phyloP scores from a whole-genome alignment of 345 rosid genomes.

The Arabidopsis arenosa region DNA sequence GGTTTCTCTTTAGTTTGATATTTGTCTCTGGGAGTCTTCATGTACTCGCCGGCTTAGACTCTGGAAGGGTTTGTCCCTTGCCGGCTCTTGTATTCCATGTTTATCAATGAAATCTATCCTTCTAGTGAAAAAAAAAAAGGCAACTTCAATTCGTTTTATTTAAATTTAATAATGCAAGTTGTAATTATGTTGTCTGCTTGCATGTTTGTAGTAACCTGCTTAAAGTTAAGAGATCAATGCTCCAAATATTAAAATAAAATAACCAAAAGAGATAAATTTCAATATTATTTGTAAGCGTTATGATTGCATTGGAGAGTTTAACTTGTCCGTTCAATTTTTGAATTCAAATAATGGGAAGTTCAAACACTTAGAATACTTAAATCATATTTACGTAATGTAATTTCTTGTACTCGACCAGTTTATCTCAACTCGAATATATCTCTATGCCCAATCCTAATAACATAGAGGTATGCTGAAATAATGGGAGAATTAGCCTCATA shows the following conservation, averaged over 20 bases:
- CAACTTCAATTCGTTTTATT: conserved; percentile 21
- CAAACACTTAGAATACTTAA: background rate
- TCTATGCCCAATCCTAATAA: background rate
- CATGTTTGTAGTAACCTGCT: conserved; percentile 43
- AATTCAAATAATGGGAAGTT: conserved; percentile 27
- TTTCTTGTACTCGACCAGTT: too few relatives aligned
- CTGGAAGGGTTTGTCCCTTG: too few relatives aligned
- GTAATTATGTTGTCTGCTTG: conserved; percentile 46
- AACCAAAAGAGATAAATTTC: conserved; percentile 14
- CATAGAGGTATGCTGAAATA: conserved; percentile 15
- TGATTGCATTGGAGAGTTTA: conserved; percentile 26
- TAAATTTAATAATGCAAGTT: conserved; percentile 37
- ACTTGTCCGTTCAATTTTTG: conserved; percentile 11
- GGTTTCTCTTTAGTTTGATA: too few relatives aligned
- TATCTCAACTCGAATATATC: too few relatives aligned
- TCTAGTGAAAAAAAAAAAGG: too few relatives aligned
- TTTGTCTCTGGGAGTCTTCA: too few relatives aligned
- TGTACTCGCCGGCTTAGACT: too few relatives aligned
- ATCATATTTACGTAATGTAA: too few relatives aligned
- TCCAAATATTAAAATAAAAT: conserved; percentile 8
- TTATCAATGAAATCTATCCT: too few relatives aligned
- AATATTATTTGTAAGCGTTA: conserved; percentile 24
- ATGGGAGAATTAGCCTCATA: conserved; percentile 8
- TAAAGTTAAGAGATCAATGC: conserved; percentile 33
- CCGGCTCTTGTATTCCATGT: too few relatives aligned